Evolutionary conservation across 176 grass and related monocot genomes (phyloP).

Genomic region (Oryza meyeriana): DNA sequence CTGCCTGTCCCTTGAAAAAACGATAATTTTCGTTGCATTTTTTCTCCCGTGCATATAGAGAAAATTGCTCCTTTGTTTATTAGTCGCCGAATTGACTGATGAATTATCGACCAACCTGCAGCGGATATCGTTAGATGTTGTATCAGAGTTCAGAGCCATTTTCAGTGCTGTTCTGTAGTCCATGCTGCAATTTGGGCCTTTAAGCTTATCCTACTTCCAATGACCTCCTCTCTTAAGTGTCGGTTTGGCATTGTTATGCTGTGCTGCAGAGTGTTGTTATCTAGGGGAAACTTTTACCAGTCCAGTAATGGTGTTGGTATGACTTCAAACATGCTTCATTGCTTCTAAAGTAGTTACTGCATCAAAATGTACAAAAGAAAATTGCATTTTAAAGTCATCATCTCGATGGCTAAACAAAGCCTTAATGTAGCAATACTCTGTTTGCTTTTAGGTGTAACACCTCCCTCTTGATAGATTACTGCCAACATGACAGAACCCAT

Average conservation of each 20-base stretch:
- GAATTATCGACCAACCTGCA: neutral
- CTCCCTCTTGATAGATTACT: conserved; percentile 85
- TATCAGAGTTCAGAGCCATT: too few relatives aligned
- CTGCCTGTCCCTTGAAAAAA: too few relatives aligned
- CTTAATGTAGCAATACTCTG: neutral
- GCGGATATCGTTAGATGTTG: neutral
- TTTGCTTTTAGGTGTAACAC: conserved; percentile 65
- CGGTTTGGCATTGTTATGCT: neutral
- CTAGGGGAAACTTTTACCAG: neutral
- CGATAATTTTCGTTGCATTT: neutral
- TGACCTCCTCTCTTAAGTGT: neutral
- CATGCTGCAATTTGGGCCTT: too few relatives aligned
- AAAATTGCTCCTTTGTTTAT: too few relatives aligned
- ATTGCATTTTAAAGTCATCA: neutral
- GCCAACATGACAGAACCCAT: conserved; percentile 43
- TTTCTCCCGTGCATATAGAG: too few relatives aligned
- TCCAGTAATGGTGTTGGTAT: neutral
- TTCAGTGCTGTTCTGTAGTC: too few relatives aligned
- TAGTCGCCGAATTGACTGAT: neutral
- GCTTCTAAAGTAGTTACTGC: neutral
- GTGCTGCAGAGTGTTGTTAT: neutral
- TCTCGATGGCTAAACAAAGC: neutral
- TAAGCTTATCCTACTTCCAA: too few relatives aligned
- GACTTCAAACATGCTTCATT: neutral
- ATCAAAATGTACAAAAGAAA: neutral